Conservation (phyloP, 2,329 filamentous ascomycete species). For the Neospermospora avenae region DNA sequence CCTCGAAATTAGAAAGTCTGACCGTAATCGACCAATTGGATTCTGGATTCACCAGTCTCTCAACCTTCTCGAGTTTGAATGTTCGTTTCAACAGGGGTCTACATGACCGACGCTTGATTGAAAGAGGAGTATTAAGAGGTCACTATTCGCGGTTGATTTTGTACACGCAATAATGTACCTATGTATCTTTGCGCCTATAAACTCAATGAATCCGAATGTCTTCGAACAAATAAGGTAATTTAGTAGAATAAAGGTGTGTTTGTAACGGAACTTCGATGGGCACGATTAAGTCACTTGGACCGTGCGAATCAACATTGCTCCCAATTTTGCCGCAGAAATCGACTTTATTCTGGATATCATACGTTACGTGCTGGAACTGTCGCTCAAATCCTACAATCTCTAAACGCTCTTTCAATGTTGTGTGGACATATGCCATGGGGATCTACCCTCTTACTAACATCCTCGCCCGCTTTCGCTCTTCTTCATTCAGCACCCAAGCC, state of each 20-base stretch:
- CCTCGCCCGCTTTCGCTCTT: constrained; percentile 72
- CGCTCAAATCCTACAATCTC: constrained; percentile 5
- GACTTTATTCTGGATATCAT: neutral
- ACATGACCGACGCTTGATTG: no score
- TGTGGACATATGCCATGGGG: neutral
- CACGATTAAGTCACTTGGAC: neutral
- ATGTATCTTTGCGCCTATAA: no score
- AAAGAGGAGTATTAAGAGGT: neutral
- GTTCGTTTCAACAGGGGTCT: neutral
- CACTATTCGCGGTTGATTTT: neutral
- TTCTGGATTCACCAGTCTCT: no score
- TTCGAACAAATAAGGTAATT: no score
- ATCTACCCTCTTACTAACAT: constrained; percentile 52
- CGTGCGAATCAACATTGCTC: neutral
- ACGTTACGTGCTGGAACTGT: neutral
- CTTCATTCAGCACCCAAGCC: constrained; percentile 66
- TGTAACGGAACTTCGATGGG: no score
- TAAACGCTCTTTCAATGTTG: neutral
- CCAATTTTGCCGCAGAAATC: neutral
- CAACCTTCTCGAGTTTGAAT: no score
- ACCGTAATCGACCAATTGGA: no score
- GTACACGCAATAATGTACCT: neutral
- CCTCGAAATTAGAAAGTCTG: no score
- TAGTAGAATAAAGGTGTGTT: no score
- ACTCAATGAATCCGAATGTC: no score